Evolutionary conservation across 78 protist genomes (phyloP), one percentile per base, ranked within the genome.

Genomic region (Dictyostelium brefeldianum): DNA sequence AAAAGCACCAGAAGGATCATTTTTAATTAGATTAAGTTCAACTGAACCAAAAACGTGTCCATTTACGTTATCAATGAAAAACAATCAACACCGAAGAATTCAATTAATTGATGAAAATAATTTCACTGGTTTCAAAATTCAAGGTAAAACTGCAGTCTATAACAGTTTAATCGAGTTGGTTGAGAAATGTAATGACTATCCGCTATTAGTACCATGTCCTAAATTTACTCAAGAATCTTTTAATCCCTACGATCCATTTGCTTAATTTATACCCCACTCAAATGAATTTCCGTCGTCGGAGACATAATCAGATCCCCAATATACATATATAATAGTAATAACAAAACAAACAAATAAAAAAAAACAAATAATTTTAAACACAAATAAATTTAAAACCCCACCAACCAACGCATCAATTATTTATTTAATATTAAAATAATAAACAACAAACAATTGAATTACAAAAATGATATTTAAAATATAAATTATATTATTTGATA

Each of bases 41-140:
- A 91, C 87, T 27, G 95, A 91, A 74, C 91, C 89, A 56, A 74
- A 91, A 36, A 67, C 82, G 31, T 75, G 83, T 75, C 95, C 95
- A 50, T 91, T 91, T 27, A 91, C 95, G 25, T 62, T 91, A n/a
- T 91, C 95, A 27, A 84, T 84, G 91, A 84, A 84, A 62, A 84
- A 84, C 59, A 71, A 84, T 57, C 91, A 84, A 84, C 91, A 84
- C 65, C 91, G 91, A 59, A 51, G 91, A 46, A 84, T 84, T 57
- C 91, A 84, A 74, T 62, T 84, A 8, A 84, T 84, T 46, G 91
- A 84, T 54, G 91, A 84, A 36, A 74, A 84, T 59, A 84, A 47
- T 62, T 43, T 48, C 25, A 74, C 82, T 46, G 91, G 91, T 43
- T 84, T 84, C 64, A 84, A 84, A 12, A 84, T 84, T 84, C 91